phyloP scores from a whole-genome alignment of 2,329 filamentous ascomycete species.

The Fusarium newnesense region DNA sequence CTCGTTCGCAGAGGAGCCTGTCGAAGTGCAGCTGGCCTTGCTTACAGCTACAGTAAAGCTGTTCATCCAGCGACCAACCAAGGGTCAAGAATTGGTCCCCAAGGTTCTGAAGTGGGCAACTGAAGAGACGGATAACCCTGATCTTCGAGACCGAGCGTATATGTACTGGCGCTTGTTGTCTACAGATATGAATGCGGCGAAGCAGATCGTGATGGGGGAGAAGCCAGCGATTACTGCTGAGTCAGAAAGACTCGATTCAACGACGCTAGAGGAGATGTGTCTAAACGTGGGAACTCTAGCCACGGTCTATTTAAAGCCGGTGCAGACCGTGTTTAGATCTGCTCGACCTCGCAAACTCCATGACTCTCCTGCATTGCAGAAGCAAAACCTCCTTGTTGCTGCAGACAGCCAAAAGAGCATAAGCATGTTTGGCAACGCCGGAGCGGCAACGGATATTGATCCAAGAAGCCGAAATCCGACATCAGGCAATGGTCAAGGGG shows the following conservation, averaged over 20 bases:
- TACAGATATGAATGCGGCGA: conserved; percentile 88
- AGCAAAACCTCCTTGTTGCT: conserved; percentile 67
- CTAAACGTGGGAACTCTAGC: conserved; percentile 95
- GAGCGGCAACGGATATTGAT: conserved; percentile 62
- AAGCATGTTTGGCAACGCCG: conserved; percentile 65
- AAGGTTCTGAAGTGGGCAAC: conserved; percentile 98
- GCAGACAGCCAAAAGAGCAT: conserved; percentile 69
- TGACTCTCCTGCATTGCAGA: conserved; percentile 88
- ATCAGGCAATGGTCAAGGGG: conserved; percentile 49
- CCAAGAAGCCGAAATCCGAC: conserved; percentile 50
- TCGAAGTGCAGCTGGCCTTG: conserved; percentile 94
- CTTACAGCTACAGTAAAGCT: conserved; percentile 97
- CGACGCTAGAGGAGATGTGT: conserved; percentile 96
- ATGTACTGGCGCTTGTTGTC: conserved; percentile 99
- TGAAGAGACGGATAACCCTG: conserved; percentile 98
- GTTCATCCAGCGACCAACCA: conserved; percentile 96
- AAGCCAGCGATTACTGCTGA: conserved; percentile 97
- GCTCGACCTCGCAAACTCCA: conserved; percentile 82
- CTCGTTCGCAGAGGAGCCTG: conserved; percentile 91
- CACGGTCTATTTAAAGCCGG: conserved; percentile 97
- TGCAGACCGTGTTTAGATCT: conserved; percentile 94
- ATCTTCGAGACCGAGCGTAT: conserved; percentile 93
- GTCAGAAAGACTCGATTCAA: conserved; percentile 90
- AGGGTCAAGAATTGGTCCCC: conserved; percentile 91
- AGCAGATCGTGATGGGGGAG: conserved; percentile 93